Evolutionary conservation across 2,329 filamentous ascomycete genomes (phyloP).

Genomic region (Cordyceps farinosa): DNA sequence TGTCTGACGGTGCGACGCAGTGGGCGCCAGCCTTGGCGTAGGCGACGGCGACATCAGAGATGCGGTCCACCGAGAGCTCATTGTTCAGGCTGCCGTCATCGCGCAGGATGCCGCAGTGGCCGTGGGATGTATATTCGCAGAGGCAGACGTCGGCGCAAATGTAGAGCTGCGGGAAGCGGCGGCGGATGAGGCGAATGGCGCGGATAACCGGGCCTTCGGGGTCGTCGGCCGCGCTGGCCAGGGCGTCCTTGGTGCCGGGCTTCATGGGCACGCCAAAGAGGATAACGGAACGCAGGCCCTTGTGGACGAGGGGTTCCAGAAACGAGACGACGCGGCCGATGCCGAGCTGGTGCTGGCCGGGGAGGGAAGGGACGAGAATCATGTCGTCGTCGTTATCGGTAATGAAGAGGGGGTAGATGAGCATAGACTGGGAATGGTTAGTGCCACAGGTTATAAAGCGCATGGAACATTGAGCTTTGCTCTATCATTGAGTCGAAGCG

Average conservation of each 20-base stretch:
- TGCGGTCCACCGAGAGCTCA: conserved; percentile 84
- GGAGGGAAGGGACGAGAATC: conserved; percentile 82
- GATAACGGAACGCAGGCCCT: conserved; percentile 89
- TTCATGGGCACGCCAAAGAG: conserved; percentile 90
- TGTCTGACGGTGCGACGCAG: conserved; percentile 94
- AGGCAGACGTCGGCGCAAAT: conserved; percentile 92
- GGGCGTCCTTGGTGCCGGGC: conserved; percentile 78
- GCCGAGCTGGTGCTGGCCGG: conserved; percentile 84
- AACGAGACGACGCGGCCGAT: conserved; percentile 82
- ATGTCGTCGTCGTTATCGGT: conserved; percentile 94
- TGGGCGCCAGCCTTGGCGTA: conserved; percentile 96
- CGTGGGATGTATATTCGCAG: conserved; percentile 97
- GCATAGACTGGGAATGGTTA: conserved; percentile 69
- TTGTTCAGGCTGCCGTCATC: conserved; percentile 95
- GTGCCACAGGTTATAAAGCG: not conserved
- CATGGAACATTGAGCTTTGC: not conserved
- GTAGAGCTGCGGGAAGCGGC: conserved; percentile 85
- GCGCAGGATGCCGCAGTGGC: conserved; percentile 92
- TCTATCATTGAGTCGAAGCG: conserved; percentile 22
- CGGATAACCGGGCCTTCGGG: conserved; percentile 88
- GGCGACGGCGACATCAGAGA: conserved; percentile 94
- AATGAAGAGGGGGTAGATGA: conserved; percentile 96
- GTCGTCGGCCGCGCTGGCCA: conserved; percentile 90
- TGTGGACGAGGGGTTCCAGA: conserved; percentile 79
- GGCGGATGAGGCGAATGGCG: conserved; percentile 77